These are phyloP conservation scores for Exophiala sp. DNA, from an alignment of 2,329 filamentous ascomycete species.

Conservation along the genomic window DNA sequence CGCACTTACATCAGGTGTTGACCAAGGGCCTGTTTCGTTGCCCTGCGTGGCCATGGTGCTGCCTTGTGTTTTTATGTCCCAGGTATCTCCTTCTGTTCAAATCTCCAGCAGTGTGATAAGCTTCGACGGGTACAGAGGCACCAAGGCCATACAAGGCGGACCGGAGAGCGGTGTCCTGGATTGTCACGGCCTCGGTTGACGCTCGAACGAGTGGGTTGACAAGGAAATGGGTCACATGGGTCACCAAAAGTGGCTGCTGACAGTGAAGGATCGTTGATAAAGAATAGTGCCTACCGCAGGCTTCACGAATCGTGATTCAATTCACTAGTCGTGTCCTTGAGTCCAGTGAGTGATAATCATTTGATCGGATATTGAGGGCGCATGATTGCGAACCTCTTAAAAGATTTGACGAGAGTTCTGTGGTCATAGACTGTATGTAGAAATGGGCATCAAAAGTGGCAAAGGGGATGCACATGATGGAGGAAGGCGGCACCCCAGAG, in stretches of 20 bases:
- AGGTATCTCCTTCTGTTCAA: too few relatives aligned
- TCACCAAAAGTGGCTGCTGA: not conserved
- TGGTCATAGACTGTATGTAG: too few relatives aligned
- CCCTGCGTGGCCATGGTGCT: conserved; percentile 1
- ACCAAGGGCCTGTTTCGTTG: conserved; percentile 9
- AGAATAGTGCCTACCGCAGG: not conserved
- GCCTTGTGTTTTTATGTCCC: too few relatives aligned
- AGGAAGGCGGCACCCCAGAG: not conserved
- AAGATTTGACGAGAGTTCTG: not conserved
- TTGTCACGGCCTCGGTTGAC: not conserved
- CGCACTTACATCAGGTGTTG: conserved; percentile 18
- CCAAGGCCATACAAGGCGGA: not conserved
- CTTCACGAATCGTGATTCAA: not conserved
- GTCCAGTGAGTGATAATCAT: conserved; percentile 18
- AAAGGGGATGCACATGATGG: not conserved
- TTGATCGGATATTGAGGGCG: conserved; percentile 4
- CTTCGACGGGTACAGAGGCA: too few relatives aligned
- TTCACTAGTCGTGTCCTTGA: not conserved
- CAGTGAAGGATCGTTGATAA: not conserved
- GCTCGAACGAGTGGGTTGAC: not conserved
- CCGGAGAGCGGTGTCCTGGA: not conserved
- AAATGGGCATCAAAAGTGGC: not conserved
- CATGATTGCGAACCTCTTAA: not conserved
- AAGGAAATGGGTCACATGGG: not conserved
- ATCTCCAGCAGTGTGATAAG: too few relatives aligned